These are phyloP conservation scores for Funneliformis caledonium DNA, from an alignment of 371 early-diverging fungal genomes.

Conservation along the genomic window DNA sequence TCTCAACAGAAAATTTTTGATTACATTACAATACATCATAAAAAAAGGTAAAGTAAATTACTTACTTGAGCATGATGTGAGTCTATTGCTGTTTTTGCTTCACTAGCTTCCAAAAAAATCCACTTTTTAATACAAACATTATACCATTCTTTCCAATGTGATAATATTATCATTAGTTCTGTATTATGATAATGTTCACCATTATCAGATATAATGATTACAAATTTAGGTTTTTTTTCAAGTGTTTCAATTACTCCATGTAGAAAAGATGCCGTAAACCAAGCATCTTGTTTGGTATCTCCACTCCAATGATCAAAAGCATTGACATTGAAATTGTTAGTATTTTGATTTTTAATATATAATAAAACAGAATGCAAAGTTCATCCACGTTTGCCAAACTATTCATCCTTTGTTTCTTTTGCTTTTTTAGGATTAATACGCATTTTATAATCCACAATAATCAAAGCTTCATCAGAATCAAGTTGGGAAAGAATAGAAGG, in stretches of 20 bases:
- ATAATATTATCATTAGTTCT: conserved; percentile 2
- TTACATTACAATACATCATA: not conserved
- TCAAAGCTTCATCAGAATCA: not conserved
- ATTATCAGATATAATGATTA: conserved; percentile 13
- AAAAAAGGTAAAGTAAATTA: not conserved
- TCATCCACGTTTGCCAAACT: not conserved
- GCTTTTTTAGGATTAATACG: not conserved
- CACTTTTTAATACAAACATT: not conserved
- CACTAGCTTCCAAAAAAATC: not conserved
- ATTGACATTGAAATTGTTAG: not conserved
- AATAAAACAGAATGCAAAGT: conserved; percentile 2
- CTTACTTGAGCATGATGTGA: not conserved
- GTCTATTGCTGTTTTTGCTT: not conserved
- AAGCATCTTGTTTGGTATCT: not conserved
- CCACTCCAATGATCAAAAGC: not conserved
- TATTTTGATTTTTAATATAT: not conserved
- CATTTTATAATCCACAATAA: conserved; percentile 2
- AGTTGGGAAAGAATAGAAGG: not conserved
- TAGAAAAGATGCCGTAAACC: conserved; percentile 3
- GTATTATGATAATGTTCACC: not conserved
- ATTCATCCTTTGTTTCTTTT: not conserved
- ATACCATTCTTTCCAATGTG: conserved; percentile 8
- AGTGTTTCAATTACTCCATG: not conserved
- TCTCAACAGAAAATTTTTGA: not conserved
- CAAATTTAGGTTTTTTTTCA: not conserved